Percentiles rank a stretch among this genome's conserved stretches.
Evolutionary conservation across 1,139 yeast genomes (phyloP).

Genomic region (Candida sp.): DNA sequence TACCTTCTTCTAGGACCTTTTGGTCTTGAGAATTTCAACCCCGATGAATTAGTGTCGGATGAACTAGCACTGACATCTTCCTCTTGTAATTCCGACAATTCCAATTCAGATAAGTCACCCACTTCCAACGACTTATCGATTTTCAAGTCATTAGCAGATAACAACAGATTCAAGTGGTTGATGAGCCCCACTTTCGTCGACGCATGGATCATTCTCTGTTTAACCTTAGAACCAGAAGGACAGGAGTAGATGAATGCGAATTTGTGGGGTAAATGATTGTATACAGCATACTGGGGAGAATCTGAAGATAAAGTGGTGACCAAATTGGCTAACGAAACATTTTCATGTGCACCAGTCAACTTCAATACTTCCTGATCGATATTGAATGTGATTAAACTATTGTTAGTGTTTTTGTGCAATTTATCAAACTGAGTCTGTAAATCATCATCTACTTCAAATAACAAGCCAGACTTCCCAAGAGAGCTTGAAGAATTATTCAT

Average conservation of each 20-base stretch:
- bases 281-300: conserved; percentile 56
- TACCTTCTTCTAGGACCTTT: conserved; percentile 53
- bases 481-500: conserved; percentile 19
- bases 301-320: conserved; percentile 15
- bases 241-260: conserved; percentile 75
- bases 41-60: conserved; percentile 9
- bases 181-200: conserved; percentile 72
- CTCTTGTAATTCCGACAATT: conserved; percentile 30
- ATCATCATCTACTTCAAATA: conserved; percentile 24
- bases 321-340: conserved; percentile 19
- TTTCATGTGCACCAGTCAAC: conserved; percentile 12
- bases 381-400: conserved; percentile 24
- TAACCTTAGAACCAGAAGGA: conserved; percentile 87
- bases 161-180: conserved; percentile 38
- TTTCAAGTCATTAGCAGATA: conserved; percentile 17
- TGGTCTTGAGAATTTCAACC: conserved; percentile 47
- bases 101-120: conserved; percentile 68
- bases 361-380: conserved; percentile 32
- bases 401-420: conserved; percentile 10
- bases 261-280: conserved; percentile 28
- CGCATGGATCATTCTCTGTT: conserved; percentile 92
- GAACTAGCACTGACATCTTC: conserved; percentile 7
- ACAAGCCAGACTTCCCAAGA: conserved; percentile 14
- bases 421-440: conserved; percentile 21
- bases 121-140: conserved; percentile 52